Evolutionary conservation across 192 early-diverging fungal genomes (phyloP).

Genomic region (Blastocladiella britannica): DNA sequence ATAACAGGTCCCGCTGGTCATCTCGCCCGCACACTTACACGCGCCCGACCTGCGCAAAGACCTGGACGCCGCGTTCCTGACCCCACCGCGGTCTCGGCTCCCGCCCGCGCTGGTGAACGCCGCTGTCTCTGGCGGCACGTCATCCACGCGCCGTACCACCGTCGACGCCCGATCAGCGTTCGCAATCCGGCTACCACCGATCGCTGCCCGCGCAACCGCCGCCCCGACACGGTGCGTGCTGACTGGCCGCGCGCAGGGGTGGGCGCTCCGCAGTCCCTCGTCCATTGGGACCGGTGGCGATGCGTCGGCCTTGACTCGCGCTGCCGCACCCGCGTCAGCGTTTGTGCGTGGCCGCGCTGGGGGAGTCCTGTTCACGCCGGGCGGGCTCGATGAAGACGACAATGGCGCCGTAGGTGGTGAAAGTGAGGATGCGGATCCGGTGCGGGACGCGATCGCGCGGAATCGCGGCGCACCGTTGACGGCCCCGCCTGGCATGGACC

Average conservation of each 20-base stretch:
- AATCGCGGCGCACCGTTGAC: constrained; percentile 23
- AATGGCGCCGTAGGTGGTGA: too few relatives aligned
- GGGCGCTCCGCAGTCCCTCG: not conserved
- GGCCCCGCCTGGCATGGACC: constrained; percentile 46
- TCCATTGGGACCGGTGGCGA: constrained; percentile 21
- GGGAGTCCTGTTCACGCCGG: constrained; percentile 57
- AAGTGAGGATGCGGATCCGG: too few relatives aligned
- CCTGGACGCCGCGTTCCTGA: not conserved
- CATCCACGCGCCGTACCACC: too few relatives aligned
- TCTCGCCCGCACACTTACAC: not conserved
- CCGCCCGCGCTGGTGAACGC: not conserved
- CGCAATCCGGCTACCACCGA: not conserved
- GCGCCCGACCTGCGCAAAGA: not conserved
- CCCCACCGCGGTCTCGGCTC: not conserved
- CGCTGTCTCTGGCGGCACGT: constrained; percentile 1
- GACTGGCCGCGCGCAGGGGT: not conserved
- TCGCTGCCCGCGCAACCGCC: not conserved
- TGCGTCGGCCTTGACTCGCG: constrained; percentile 49
- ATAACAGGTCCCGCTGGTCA: not conserved
- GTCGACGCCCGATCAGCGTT: not conserved
- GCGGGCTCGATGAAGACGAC: constrained; percentile 11
- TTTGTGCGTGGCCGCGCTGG: constrained; percentile 50
- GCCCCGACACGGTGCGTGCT: not conserved
- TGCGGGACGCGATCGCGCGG: too few relatives aligned
- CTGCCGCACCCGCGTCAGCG: constrained; percentile 26